Conservation (phyloP, 345 rosid species). For the Brassica cretica region DNA sequence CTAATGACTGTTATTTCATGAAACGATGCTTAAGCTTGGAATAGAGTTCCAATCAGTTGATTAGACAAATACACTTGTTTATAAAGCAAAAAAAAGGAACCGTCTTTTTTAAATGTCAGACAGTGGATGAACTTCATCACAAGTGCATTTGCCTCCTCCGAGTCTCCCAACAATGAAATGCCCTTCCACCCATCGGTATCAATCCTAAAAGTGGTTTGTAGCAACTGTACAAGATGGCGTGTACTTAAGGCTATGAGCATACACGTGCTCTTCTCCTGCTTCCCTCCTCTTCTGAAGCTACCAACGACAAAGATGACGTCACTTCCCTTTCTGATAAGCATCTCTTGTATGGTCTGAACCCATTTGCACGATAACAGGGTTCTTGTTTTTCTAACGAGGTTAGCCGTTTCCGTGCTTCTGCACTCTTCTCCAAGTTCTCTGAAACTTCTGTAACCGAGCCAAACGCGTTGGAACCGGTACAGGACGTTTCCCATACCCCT, state of each 20-base stretch:
- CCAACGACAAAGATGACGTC: constrained; percentile 37
- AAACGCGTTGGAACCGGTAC: constrained; percentile 41
- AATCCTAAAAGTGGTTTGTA: not conserved
- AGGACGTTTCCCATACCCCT: constrained; percentile 49
- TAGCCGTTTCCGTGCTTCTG: constrained; percentile 31
- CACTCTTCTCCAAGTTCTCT: constrained; percentile 41
- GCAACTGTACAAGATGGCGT: not conserved
- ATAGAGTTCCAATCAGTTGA: constrained; percentile 3
- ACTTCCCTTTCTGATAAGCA: constrained; percentile 58
- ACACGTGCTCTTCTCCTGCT: constrained; percentile 27
- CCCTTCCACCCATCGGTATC: not conserved
- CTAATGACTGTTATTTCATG: not conserved
- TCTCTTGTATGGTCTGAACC: constrained; percentile 75
- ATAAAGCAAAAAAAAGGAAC: constrained; percentile 2
- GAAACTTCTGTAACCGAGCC: constrained; percentile 44
- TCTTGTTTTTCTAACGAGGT: constrained; percentile 14
- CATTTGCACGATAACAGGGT: constrained; percentile 29
- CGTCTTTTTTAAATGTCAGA: not conserved
- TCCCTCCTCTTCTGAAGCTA: constrained; percentile 45
- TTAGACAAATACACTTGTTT: constrained; percentile 31
- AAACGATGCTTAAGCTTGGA: not conserved
- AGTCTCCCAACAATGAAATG: not conserved
- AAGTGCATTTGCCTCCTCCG: not conserved
- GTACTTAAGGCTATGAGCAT: constrained; percentile 10
- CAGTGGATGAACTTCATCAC: not conserved